These are phyloP conservation scores for Tolypocladium tundrense DNA, from an alignment of 2,329 filamentous ascomycete species.

Conservation along the genomic window DNA sequence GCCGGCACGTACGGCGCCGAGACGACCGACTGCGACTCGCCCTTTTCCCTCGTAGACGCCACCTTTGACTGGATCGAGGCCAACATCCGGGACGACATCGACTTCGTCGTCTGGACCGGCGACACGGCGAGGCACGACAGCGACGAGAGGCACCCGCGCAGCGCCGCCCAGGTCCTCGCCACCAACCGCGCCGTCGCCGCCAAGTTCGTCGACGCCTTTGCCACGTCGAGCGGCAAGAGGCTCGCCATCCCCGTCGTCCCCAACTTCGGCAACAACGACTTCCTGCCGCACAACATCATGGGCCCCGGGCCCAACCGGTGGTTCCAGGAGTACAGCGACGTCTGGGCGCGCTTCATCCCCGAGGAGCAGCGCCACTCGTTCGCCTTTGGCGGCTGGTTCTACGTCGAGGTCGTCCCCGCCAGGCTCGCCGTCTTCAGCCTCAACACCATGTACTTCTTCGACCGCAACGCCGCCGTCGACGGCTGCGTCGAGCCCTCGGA, in stretches of 20 bases:
- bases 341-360: constrained; percentile 84
- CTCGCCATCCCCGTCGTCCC: constrained; percentile 74
- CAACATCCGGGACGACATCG: constrained; percentile 66
- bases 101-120: constrained; percentile 90
- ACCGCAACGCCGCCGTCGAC: constrained; percentile 85
- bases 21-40: constrained; percentile 81
- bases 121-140: constrained; percentile 86
- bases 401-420: constrained; percentile 79
- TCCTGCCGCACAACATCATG: constrained; percentile 94
- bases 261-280: constrained; percentile 94
- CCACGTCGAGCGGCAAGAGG: constrained; percentile 37
- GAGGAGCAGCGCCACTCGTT: constrained; percentile 89
- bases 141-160: constrained; percentile 71
- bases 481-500: constrained; percentile 71
- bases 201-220: constrained; percentile 68
- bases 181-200: constrained; percentile 67
- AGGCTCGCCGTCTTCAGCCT: constrained; percentile 84
- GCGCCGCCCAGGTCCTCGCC: constrained; percentile 60
- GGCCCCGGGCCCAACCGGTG: constrained; percentile 76
- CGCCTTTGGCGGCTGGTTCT: constrained; percentile 88
- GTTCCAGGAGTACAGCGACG: constrained; percentile 63
- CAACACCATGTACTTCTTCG: constrained; percentile 95
- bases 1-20: constrained; percentile 79
- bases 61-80: constrained; percentile 82
- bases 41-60: constrained; percentile 68